These are phyloP conservation scores for Collybia nuda DNA, from an alignment of 768 basidiomycete genomes.

Conservation along the genomic window DNA sequence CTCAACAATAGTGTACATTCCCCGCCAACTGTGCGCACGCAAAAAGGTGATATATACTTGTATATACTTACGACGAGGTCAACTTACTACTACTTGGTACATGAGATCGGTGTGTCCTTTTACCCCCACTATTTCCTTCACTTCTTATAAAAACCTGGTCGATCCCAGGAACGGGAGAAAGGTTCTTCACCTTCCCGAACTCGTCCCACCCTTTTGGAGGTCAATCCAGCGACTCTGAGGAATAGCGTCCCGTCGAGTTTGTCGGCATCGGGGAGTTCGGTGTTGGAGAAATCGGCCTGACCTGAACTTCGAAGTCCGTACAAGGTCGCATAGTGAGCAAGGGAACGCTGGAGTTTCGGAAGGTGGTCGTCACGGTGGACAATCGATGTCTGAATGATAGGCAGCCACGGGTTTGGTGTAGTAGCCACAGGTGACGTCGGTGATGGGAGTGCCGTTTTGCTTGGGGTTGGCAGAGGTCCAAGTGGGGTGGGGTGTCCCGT, in stretches of 20 bases:
- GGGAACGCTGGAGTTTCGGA: constrained; percentile 34
- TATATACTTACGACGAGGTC: too few relatives aligned
- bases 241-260: constrained; percentile 64
- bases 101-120: too few relatives aligned
- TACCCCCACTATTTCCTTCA: background rate
- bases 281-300: constrained; percentile 21
- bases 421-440: constrained; percentile 30
- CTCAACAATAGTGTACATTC: too few relatives aligned
- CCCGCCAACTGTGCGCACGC: too few relatives aligned
- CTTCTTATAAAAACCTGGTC: background rate
- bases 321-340: constrained; percentile 29
- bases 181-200: background rate
- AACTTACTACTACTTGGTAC: too few relatives aligned
- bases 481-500: constrained; percentile 15
- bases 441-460: constrained; percentile 19
- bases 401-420: constrained; percentile 59
- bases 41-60: too few relatives aligned
- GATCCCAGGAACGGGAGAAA: background rate
- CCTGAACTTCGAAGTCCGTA: constrained; percentile 29
- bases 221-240: constrained; percentile 53
- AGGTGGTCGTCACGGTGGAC: constrained; percentile 58
- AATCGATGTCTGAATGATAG: constrained; percentile 50
- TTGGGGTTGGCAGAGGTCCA: constrained; percentile 21
- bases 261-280: constrained; percentile 51
- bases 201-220: constrained; percentile 33